Percentiles rank a stretch among this genome's conserved stretches.
These are phyloP conservation scores for Trifolium repens DNA, from an alignment of 306 rosid species.

Conservation along the genomic window DNA sequence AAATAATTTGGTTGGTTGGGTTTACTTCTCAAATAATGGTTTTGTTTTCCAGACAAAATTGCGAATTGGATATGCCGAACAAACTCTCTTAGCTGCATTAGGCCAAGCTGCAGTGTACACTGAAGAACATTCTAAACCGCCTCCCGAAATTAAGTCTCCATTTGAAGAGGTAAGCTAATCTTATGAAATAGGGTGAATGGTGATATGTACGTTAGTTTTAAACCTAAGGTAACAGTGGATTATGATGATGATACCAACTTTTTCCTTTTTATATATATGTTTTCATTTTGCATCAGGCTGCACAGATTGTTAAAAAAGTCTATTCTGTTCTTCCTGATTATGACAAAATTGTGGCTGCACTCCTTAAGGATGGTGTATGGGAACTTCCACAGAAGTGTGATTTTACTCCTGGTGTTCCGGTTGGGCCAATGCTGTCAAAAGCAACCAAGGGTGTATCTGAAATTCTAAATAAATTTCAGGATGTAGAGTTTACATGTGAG, in stretches of 20 bases:
- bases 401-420: slow-evolving; percentile 86
- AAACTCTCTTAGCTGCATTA: slow-evolving; percentile 89
- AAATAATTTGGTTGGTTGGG: slow-evolving; percentile 24
- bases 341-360: slow-evolving; percentile 76
- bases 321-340: slow-evolving; percentile 86
- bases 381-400: slow-evolving; percentile 67
- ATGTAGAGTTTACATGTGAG: slow-evolving; percentile 88
- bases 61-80: slow-evolving; percentile 90
- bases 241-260: slow-evolving; percentile 25
- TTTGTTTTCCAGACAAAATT: slow-evolving; percentile 63
- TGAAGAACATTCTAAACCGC: slow-evolving; percentile 79
- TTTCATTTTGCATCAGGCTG: slow-evolving; percentile 69
- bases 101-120: slow-evolving; percentile 88
- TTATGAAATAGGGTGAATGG: slow-evolving; percentile 24
- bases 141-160: slow-evolving; percentile 73
- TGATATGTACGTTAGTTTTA: slow-evolving; percentile 23
- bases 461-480: slow-evolving; percentile 78
- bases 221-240: slow-evolving; percentile 3
- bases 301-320: slow-evolving; percentile 78
- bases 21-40: slow-evolving; percentile 34
- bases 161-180: slow-evolving; percentile 71
- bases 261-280: not conserved
- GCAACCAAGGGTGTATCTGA: slow-evolving; percentile 84
- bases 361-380: slow-evolving; percentile 81
- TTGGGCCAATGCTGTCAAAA: slow-evolving; percentile 95